Evolutionary conservation across 2,329 filamentous ascomycete genomes (phyloP).

Genomic region (Cordyceps fumosorosea): DNA sequence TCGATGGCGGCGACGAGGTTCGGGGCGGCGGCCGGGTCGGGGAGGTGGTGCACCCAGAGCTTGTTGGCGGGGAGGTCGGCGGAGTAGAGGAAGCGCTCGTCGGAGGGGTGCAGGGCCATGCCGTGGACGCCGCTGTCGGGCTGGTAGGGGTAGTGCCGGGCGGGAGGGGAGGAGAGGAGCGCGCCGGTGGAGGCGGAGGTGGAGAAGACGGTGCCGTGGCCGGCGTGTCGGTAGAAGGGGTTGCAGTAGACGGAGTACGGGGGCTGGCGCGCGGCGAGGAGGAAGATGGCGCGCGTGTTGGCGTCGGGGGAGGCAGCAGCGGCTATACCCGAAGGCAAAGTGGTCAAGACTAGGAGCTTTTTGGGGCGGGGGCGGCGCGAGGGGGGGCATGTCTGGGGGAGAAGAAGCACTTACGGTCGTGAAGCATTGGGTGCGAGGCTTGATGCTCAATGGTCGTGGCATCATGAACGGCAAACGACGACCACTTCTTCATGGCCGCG

Average conservation of each 20-base stretch:
- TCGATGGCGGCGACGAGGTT: constrained; percentile 65
- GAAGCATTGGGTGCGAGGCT: constrained; percentile 66
- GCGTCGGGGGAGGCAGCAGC: constrained; percentile 62
- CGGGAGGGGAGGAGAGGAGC: constrained; percentile 55
- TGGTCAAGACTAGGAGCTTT: neutral
- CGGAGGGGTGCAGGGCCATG: constrained; percentile 64
- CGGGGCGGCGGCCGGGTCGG: constrained; percentile 36
- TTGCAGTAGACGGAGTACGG: constrained; percentile 84
- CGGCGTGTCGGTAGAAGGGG: constrained; percentile 82
- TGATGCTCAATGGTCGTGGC: constrained; percentile 71
- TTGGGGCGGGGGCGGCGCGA: too few species aligned
- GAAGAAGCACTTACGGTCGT: constrained; percentile 51
- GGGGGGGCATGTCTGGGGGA: neutral
- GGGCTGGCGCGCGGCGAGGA: constrained; percentile 69
- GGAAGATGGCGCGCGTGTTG: constrained; percentile 84
- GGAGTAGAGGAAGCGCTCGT: constrained; percentile 63
- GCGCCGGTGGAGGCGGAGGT: constrained; percentile 46
- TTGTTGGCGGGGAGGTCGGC: constrained; percentile 73
- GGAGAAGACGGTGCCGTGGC: constrained; percentile 71
- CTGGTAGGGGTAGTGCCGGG: constrained; percentile 69
- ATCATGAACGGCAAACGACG: constrained; percentile 68
- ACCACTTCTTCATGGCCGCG: constrained; percentile 90
- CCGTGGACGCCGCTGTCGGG: constrained; percentile 68
- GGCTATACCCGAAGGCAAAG: constrained; percentile 36
- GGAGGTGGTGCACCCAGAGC: constrained; percentile 78